phyloP scores from a whole-genome alignment of 495 filamentous ascomycete genomes.

The Penicillium longicatenatum region DNA sequence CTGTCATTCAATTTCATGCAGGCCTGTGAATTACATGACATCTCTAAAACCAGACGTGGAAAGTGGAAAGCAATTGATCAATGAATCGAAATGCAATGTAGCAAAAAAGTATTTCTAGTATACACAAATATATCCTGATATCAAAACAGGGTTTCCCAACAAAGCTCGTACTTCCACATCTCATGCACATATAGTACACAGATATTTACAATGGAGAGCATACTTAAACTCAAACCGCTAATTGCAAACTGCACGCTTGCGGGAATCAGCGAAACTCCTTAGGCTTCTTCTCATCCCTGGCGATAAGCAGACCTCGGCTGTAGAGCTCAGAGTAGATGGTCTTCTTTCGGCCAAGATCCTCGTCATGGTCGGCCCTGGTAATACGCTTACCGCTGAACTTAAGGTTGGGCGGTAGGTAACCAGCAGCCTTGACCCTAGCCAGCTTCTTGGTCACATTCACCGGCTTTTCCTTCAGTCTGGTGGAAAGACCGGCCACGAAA shows the following conservation, averaged over 20 bases:
- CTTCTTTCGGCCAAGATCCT: conserved; percentile 80
- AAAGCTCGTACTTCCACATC: conserved; percentile 17
- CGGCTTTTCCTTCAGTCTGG: conserved; percentile 25
- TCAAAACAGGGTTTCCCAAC: conserved; percentile 8
- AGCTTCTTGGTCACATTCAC: conserved; percentile 40
- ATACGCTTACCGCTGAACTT: conserved; percentile 59
- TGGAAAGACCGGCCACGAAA: conserved; percentile 47
- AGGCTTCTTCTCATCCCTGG: conserved; percentile 3
- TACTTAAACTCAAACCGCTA: neutral
- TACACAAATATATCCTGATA: conserved; percentile 27
- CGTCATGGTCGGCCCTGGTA: conserved; percentile 70
- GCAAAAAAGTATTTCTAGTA: conserved; percentile 26
- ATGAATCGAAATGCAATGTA: conserved; percentile 20
- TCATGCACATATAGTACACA: neutral
- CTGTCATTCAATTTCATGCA: no score
- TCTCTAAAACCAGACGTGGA: no score
- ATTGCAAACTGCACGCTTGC: neutral
- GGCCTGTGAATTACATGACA: no score
- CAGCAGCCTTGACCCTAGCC: conserved; percentile 35
- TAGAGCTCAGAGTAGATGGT: conserved; percentile 73
- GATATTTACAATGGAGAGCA: conserved; percentile 10
- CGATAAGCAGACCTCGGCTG: conserved; percentile 53
- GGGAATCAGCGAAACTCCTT: neutral
- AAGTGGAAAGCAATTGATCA: no score
- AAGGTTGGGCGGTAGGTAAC: conserved; percentile 66